phyloP scores from a whole-genome alignment of 208 protist species.

The Polymyxa betae region DNA sequence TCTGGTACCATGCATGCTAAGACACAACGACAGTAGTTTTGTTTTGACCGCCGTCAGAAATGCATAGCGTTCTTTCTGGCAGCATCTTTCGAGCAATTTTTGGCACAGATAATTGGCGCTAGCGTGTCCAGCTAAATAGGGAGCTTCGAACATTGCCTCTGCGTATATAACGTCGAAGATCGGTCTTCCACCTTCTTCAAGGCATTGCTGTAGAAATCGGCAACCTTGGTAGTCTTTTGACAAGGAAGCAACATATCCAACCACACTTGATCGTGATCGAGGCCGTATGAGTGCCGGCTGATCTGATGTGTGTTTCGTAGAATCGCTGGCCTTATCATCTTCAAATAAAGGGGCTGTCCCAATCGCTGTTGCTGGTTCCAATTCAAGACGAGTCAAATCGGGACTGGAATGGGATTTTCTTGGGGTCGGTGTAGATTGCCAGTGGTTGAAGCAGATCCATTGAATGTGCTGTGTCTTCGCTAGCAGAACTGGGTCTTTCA shows the following conservation, averaged over 20 bases:
- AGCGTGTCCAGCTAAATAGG: background rate
- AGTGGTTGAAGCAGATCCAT: too few relatives aligned
- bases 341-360: too few relatives aligned
- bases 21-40: background rate
- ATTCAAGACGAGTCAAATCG: too few relatives aligned
- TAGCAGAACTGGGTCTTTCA: too few relatives aligned
- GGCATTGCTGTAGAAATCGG: conserved; percentile 22
- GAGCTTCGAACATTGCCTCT: background rate
- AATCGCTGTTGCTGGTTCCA: too few relatives aligned
- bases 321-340: too few relatives aligned
- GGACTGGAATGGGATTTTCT: too few relatives aligned
- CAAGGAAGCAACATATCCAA: background rate
- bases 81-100: conserved; percentile 29
- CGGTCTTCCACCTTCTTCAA: background rate
- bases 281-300: too few relatives aligned
- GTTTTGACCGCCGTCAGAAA: background rate
- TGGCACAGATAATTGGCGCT: conserved; percentile 27
- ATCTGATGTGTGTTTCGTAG: too few relatives aligned
- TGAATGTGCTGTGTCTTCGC: too few relatives aligned
- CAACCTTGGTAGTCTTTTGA: background rate
- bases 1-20: background rate
- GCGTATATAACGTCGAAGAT: conserved; percentile 23
- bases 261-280: background rate
- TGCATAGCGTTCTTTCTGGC: background rate
- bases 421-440: too few relatives aligned